Conservation (phyloP, 129 eudicot species). For the Helianthus tuberosus region DNA sequence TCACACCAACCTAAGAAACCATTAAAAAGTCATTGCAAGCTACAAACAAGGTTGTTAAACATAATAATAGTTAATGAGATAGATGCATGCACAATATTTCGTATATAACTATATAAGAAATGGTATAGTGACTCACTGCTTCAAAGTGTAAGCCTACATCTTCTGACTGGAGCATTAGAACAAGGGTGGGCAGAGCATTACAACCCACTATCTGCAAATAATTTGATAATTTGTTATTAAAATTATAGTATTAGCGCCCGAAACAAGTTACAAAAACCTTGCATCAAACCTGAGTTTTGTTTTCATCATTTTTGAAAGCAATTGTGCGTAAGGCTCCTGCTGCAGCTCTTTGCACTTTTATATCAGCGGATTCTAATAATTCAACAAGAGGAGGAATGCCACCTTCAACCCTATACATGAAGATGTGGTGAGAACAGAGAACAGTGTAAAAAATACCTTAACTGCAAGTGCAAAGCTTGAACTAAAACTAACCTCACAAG, state of each 20-base stretch:
- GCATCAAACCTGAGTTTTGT: slow-evolving; percentile 71
- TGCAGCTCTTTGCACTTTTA: slow-evolving; percentile 94
- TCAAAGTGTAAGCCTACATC: slow-evolving; percentile 80
- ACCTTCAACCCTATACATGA: slow-evolving; percentile 69
- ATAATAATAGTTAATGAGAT: slow-evolving; percentile 1
- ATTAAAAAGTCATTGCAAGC: slow-evolving; percentile 13
- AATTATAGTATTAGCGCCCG: neutral
- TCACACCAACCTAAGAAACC: slow-evolving; percentile 87
- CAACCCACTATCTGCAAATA: slow-evolving; percentile 84
- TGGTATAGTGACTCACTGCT: slow-evolving; percentile 61
- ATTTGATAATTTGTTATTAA: neutral
- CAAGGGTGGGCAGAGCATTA: slow-evolving; percentile 86
- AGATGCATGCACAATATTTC: slow-evolving; percentile 12
- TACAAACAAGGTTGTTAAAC: neutral
- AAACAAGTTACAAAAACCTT: slow-evolving; percentile 1
- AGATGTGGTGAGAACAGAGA: slow-evolving; percentile 11
- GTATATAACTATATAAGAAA: neutral
- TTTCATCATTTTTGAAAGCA: slow-evolving; percentile 86
- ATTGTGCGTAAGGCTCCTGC: slow-evolving; percentile 87
- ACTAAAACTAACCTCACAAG: slow-evolving; percentile 64
- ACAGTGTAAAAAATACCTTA: neutral
- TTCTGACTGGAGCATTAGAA: slow-evolving; percentile 87
- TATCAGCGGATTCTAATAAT: slow-evolving; percentile 65
- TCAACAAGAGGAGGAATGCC: slow-evolving; percentile 98
- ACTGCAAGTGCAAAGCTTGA: neutral